phyloP scores from a whole-genome alignment of 768 basidiomycete genomes.

The Rhodotorula toruloides region DNA sequence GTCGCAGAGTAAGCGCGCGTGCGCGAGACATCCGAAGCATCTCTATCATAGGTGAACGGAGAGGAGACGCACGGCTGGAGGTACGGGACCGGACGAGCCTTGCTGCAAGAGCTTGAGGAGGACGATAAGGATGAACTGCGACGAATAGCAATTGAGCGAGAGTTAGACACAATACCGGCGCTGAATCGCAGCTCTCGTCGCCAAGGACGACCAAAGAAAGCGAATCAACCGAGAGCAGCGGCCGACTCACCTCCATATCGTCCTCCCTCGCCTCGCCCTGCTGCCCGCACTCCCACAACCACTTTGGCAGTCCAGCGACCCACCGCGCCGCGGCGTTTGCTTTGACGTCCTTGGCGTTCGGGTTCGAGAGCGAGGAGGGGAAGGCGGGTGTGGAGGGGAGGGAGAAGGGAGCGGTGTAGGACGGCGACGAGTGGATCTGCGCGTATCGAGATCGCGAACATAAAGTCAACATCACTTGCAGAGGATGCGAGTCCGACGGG shows the following conservation, averaged over 20 bases:
- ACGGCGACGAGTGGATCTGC: not conserved
- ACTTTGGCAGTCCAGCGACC: conserved; percentile 69
- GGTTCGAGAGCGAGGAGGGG: conserved; percentile 45
- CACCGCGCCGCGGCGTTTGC: conserved; percentile 52
- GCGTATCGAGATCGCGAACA: too few relatives aligned
- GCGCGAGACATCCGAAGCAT: not conserved
- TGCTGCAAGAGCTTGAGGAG: conserved; percentile 51
- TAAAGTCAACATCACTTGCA: not conserved
- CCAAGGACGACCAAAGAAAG: not conserved
- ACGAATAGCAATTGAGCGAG: not conserved
- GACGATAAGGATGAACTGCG: conserved; percentile 54
- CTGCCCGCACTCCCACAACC: conserved; percentile 74
- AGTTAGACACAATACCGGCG: not conserved
- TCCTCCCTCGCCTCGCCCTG: conserved; percentile 51
- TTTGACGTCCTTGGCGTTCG: conserved; percentile 45
- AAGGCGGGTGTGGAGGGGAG: conserved; percentile 46
- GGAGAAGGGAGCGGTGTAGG: conserved; percentile 8
- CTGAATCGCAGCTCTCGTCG: conserved; percentile 46
- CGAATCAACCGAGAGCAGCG: not conserved
- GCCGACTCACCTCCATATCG: conserved; percentile 57
- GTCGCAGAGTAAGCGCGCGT: not conserved
- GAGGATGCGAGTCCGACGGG: not conserved
- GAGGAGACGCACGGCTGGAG: not conserved
- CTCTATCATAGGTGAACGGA: conserved; percentile 1
- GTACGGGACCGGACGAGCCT: conserved; percentile 30